phyloP scores from a whole-genome alignment of 2,329 filamentous ascomycete genomes.

The Penicillium glabrum region DNA sequence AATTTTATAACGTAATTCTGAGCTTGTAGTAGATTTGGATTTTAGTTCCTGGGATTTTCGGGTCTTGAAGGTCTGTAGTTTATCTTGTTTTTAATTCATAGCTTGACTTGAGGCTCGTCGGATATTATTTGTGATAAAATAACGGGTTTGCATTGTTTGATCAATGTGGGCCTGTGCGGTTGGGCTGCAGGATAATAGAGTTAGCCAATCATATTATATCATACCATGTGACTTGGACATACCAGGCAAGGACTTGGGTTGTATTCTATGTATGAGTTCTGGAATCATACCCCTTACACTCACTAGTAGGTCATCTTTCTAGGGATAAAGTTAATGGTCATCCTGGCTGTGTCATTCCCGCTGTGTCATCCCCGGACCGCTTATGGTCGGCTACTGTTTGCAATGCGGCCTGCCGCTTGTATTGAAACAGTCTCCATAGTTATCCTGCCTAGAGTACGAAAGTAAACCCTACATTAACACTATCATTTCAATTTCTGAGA shows the following conservation, averaged over 20 bases:
- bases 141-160: not conserved
- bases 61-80: not conserved
- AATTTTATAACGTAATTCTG: not conserved
- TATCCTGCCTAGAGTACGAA: too few species aligned
- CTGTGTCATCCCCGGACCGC: not conserved
- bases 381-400: not conserved
- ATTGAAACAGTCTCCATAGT: too few species aligned
- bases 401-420: not conserved
- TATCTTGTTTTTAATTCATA: not conserved
- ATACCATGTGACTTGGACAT: not conserved
- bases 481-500: too few species aligned
- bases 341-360: not conserved
- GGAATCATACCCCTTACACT: not conserved
- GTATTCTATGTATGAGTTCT: not conserved
- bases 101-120: not conserved
- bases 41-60: not conserved
- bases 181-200: not conserved
- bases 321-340: not conserved
- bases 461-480: too few species aligned
- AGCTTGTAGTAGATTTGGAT: not conserved
- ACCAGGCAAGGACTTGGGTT: not conserved
- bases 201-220: not conserved
- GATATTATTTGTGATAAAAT: not conserved
- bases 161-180: not conserved
- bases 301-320: not conserved